Base-by-base conservation (phyloP, 2,329 filamentous ascomycete species). In the Penicillium sp. region DNA sequence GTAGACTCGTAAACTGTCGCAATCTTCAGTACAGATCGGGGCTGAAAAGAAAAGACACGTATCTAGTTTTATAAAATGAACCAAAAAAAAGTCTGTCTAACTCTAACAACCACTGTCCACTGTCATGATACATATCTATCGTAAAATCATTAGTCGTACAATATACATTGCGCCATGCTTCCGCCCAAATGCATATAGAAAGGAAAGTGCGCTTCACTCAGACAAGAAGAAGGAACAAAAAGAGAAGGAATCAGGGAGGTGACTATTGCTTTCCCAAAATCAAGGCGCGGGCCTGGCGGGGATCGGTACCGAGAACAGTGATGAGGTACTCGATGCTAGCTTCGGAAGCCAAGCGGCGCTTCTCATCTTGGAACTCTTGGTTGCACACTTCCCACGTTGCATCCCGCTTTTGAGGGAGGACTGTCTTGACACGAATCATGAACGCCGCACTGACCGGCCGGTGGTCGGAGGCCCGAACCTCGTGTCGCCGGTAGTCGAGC, bases 401-500 rank as follows among this genome's bases (percentile, higher is more conserved):
- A 0, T 82, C 83, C 58, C 90, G 82, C 67, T 84, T 81, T 64
- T 84, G 82, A 6, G 84, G 80, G 57, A 87, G 82, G 32, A 97
- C 86, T 16, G 84, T 89, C 79, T 97, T 99, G 56, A 97, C 82
- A 48, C 89, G 84, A 50, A 97, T 83, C 67, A 84, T 85, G 75
- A 99, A 96, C 34, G 80, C 79, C 1, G 89, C 94, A 58, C 88
- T 96, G 29, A 99, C 94, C 9, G 94, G 94, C 60, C 94, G 82
- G 74, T 99, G 94, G 70, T 99, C 94, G 30, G 90, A 96, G 5
- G 93, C 89, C 56, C 87, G 83, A 32, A 97, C 88, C 72, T 97
- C 94, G 74, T 97, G 93, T 45, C 94, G 80, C 46, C 83, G 80
- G 73, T 99, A 99, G 61, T 96, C 90, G 45, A 91, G 76, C 73